A percentile compares a stretch with the other conserved stretches of the same genome.
These are phyloP conservation scores for Neoboletus subvelutipes DNA, from an alignment of 768 basidiomycete genomes.

Conservation along the genomic window DNA sequence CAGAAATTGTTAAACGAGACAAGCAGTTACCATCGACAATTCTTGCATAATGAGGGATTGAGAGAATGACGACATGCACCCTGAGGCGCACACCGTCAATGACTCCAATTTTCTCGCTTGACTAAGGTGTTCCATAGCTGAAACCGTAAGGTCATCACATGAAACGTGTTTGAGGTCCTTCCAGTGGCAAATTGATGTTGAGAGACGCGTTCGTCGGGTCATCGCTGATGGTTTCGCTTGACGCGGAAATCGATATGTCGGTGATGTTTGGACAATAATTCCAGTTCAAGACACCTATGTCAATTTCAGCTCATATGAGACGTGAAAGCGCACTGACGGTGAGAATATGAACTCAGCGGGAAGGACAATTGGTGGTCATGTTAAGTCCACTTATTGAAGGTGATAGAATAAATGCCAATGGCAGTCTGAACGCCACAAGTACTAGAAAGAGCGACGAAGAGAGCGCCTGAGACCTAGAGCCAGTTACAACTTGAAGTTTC, in stretches of 20 bases:
- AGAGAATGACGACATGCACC: conserved; percentile 9
- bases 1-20: conserved; percentile 17
- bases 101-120: conserved; percentile 14
- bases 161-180: conserved; percentile 16
- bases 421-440: conserved; percentile 48
- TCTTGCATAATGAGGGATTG: not conserved
- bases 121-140: conserved; percentile 21
- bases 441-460: conserved; percentile 32
- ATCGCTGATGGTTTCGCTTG: conserved; percentile 6
- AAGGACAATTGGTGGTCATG: conserved; percentile 78
- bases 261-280: conserved; percentile 18
- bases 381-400: conserved; percentile 44
- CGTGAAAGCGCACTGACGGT: conserved; percentile 50
- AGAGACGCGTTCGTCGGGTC: conserved; percentile 15
- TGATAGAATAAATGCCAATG: conserved; percentile 53
- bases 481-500: not conserved
- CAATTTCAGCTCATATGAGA: not conserved
- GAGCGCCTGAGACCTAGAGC: conserved; percentile 5
- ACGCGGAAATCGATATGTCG: conserved; percentile 16
- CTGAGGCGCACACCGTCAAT: conserved; percentile 14
- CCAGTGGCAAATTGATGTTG: conserved; percentile 21
- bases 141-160: conserved; percentile 21
- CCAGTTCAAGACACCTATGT: conserved; percentile 14
- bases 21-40: conserved; percentile 11
- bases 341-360: conserved; percentile 76